Base-by-base conservation (phyloP, 2,329 filamentous ascomycete genomes). In the Trichophyton benhamiae region DNA sequence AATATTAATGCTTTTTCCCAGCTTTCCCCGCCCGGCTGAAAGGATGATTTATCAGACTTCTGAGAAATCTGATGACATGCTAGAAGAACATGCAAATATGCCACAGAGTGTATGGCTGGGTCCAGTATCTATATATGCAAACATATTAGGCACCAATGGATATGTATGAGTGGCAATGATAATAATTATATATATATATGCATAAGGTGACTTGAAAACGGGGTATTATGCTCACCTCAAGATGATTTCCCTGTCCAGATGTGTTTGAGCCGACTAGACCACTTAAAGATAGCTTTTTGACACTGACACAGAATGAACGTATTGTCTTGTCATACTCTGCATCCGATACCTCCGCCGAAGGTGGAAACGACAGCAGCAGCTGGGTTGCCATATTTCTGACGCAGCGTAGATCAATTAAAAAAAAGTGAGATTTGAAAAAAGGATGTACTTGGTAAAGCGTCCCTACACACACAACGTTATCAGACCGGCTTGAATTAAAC, bases 61-160 rank as follows among this genome's bases (percentile, higher is more conserved):
- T 75, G 69, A 36, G 68, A 38, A 48, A 63, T 70, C 44, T 74
- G 69, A 61, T 83, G 76, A 63, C 79, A 77, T 36, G 77, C 75
- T 55, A 77, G 71, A 42, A 87, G 75, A 55, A 81, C 75, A 64
- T 77, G 79, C 58, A 84, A 72, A 71, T 85, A 87, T 7, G 82
- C 76, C 64, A 87, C 77, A 17, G 82, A 81, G 69, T 87, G 83
- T 44, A 77, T 71, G 6, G 78, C 71, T 20, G 85, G 83, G 66
- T 86, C 77, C 62, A 85, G 66, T 44, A 42, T 57, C 46, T 36
- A 41, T 3, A 30, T 25, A 41, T 8, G 41, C 3, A 17, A 25
- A 25, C 9, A 44, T 58, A 36, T 58, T 58, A 25, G 41, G 36
- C 20, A 38, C 46, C 13, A 15, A 52, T 27, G 46, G 11, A 20